These are phyloP conservation scores for Phylloporus rhodoxanthus DNA, from an alignment of 768 basidiomycete species.

Conservation along the genomic window DNA sequence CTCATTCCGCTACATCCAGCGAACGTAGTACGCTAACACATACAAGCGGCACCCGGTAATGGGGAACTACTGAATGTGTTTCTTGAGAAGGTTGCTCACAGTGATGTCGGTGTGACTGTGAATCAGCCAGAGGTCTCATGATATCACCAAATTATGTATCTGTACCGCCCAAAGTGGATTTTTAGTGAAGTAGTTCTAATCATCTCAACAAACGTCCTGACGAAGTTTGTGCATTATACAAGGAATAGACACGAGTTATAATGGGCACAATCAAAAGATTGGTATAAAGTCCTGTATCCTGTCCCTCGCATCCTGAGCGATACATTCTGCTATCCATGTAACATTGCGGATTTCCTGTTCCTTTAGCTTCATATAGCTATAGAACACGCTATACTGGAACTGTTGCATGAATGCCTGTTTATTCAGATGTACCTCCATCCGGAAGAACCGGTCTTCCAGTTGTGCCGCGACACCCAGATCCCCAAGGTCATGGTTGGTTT, in stretches of 20 bases:
- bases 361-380: constrained; percentile 86
- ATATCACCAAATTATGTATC: background rate
- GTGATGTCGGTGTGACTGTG: background rate
- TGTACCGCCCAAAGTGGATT: background rate
- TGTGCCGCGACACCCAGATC: constrained; percentile 52
- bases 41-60: background rate
- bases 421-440: constrained; percentile 88
- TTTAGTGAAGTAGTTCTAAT: background rate
- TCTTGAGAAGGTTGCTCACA: constrained; percentile 8
- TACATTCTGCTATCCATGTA: constrained; percentile 96
- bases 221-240: constrained; percentile 3
- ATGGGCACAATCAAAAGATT: constrained; percentile 54
- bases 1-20: background rate
- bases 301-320: constrained; percentile 93
- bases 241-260: constrained; percentile 1
- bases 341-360: constrained; percentile 87
- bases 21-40: constrained; percentile 1
- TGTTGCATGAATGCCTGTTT: constrained; percentile 94
- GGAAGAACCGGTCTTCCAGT: constrained; percentile 94
- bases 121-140: background rate
- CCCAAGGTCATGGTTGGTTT: constrained; percentile 33
- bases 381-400: constrained; percentile 93
- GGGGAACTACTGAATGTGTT: background rate
- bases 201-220: background rate
- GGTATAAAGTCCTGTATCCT: constrained; percentile 94